phyloP scores from a whole-genome alignment of 2,329 filamentous ascomycete genomes.

The Trichoderma hamatum region DNA sequence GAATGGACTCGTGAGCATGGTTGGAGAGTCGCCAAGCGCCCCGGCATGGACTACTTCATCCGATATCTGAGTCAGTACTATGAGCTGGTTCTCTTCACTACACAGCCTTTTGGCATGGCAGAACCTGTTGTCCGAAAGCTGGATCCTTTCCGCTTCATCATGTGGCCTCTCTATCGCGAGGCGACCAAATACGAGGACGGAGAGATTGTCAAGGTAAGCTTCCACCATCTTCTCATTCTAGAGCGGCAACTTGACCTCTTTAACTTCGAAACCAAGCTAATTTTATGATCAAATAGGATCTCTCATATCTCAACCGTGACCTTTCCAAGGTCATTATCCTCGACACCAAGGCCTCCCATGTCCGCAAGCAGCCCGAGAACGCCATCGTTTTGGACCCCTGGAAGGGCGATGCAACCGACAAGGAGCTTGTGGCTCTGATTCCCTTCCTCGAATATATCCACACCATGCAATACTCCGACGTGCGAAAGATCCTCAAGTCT shows the following conservation, averaged over 20 bases:
- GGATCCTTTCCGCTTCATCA: constrained; percentile 92
- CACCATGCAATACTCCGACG: constrained; percentile 88
- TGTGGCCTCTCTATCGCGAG: constrained; percentile 93
- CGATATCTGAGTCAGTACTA: constrained; percentile 98
- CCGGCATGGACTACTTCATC: constrained; percentile 95
- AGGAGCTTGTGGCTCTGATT: constrained; percentile 83
- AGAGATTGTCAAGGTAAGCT: constrained; percentile 86
- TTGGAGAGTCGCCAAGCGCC: constrained; percentile 92
- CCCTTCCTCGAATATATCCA: constrained; percentile 97
- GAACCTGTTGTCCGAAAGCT: constrained; percentile 90
- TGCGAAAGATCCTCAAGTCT: constrained; percentile 81
- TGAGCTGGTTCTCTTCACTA: constrained; percentile 94
- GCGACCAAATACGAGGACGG: constrained; percentile 97
- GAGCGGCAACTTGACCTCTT: background rate
- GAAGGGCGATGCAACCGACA: constrained; percentile 81
- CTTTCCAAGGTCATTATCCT: constrained; percentile 94
- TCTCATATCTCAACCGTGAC: constrained; percentile 96
- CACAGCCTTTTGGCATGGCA: constrained; percentile 78
- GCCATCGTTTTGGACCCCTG: constrained; percentile 90
- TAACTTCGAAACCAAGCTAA: constrained; percentile 26
- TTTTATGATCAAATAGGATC: constrained; percentile 61
- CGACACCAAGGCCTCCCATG: constrained; percentile 81
- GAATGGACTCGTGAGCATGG: constrained; percentile 94
- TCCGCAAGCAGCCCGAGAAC: constrained; percentile 92
- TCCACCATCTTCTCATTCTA: background rate